Base-by-base conservation (phyloP, 1,284 basidiomycete species). In the Inonotus obliquus region DNA sequence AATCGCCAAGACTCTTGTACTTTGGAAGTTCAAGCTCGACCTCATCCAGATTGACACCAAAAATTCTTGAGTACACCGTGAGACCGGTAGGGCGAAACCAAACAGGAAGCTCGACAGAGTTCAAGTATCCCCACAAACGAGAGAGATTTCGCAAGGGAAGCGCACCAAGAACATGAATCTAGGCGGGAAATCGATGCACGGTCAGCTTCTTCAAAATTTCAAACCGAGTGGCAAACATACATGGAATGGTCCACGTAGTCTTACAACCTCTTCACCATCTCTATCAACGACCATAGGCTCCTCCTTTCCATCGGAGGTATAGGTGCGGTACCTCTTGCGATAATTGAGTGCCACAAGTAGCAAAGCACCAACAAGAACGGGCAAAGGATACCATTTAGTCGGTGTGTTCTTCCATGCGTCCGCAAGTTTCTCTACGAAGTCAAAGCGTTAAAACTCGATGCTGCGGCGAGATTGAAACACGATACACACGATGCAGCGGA, bases 91-190 rank as follows among this genome's bases (percentile, higher is more conserved):
- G 95, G 27, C 96, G 82, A 75, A 95, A 85, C 96, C 96, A 99
- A 60, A 96, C 82, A 25, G 96, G 97, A 1, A 99, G 84, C 65
- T 95, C 89, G 57, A 95, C 79, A 2, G 89, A 91, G 77, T 98
- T 99, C 62, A 97, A 71, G 75, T 95, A 96, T 7, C 97, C 97
- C 95, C 96, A 99, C 7, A 98, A 76, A 5, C 96, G 89, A 27
- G 95, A 98, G 70, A 98, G 86, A 67, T 94, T 93, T 49, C 96
- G 88, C 17, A 99, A 83, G 0, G 96, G 96, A 2, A 99, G 84
- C 6, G 96, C 96, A 58, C 95, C 96, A 54, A 99, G 81, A 58
- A 99, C 94, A 74, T 97, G 92, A 27, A 98, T 93, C 93, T 97
- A 49, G 60, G 38, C 14, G 45, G 17, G 29, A n/a, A 29, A 45